Conservation (phyloP, 2,329 filamentous ascomycete genomes). For the Calonectria crousiana region DNA sequence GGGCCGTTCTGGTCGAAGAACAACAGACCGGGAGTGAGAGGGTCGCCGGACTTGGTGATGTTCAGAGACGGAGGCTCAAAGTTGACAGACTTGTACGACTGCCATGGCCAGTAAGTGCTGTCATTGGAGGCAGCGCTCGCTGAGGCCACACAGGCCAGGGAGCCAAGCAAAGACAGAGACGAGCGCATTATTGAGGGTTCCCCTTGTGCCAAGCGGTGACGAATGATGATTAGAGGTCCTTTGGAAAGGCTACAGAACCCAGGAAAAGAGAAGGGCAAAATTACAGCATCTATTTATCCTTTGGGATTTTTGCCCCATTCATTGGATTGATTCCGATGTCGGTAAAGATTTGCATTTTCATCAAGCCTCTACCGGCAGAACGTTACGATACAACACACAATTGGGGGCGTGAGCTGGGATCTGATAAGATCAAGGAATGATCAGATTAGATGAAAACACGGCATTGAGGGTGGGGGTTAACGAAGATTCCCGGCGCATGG, state of each 20-base stretch:
- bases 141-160: neutral
- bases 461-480: neutral
- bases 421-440: constrained; percentile 11
- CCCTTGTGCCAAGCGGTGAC: neutral
- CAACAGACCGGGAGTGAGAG: neutral
- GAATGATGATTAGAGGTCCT: neutral
- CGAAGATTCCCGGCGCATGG: neutral
- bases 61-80: constrained; percentile 4
- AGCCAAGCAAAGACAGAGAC: neutral
- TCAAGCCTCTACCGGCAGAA: neutral
- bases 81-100: constrained; percentile 6
- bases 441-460: constrained; percentile 7
- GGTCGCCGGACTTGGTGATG: constrained; percentile 4
- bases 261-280: neutral
- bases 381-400: neutral
- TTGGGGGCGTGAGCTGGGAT: neutral
- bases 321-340: neutral
- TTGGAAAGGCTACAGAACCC: neutral
- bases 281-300: constrained; percentile 3
- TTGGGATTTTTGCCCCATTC: neutral
- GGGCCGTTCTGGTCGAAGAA: constrained; percentile 7
- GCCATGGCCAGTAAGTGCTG: constrained; percentile 5
- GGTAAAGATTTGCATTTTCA: neutral
- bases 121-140: neutral
- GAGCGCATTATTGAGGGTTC: neutral